These are phyloP conservation scores for Hypoxylon sp. DNA, from an alignment of 2,329 filamentous ascomycete species.

Conservation along the genomic window DNA sequence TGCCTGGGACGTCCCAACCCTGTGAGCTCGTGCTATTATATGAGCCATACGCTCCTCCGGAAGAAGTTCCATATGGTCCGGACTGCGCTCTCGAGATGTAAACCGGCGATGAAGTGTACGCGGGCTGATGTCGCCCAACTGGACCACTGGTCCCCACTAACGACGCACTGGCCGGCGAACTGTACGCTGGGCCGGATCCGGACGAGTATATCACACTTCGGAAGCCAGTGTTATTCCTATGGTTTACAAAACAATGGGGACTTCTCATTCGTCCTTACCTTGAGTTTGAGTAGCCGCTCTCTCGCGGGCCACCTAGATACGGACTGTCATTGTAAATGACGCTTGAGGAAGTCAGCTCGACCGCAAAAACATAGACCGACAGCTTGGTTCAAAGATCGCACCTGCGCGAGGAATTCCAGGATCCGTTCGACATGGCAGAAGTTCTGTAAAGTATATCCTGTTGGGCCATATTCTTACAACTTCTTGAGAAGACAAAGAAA, in stretches of 20 bases:
- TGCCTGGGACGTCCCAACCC: slow-evolving; percentile 64
- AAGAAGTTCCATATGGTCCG: slow-evolving; percentile 56
- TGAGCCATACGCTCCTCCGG: slow-evolving; percentile 54
- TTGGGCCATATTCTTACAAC: slow-evolving; percentile 45
- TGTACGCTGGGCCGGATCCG: slow-evolving; percentile 55
- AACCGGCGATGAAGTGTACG: slow-evolving; percentile 58
- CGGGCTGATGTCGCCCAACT: slow-evolving; percentile 58
- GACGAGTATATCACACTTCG: slow-evolving; percentile 63
- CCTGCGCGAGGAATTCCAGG: slow-evolving; percentile 68
- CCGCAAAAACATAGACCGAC: slow-evolving; percentile 42
- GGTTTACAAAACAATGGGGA: slow-evolving; percentile 42
- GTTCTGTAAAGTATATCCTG: slow-evolving; percentile 65
- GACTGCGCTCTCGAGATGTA: slow-evolving; percentile 63
- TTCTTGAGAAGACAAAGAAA: slow-evolving; percentile 40
- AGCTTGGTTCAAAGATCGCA: slow-evolving; percentile 58
- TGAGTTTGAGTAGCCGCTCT: slow-evolving; percentile 52
- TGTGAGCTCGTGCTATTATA: slow-evolving; percentile 61
- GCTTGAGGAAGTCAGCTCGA: slow-evolving; percentile 52
- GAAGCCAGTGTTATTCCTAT: slow-evolving; percentile 56
- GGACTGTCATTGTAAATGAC: slow-evolving; percentile 53
- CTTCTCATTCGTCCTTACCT: slow-evolving; percentile 53
- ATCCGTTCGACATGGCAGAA: slow-evolving; percentile 62
- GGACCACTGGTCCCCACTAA: slow-evolving; percentile 57
- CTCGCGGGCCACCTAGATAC: slow-evolving; percentile 48
- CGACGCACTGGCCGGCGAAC: slow-evolving; percentile 54